Percentiles rank a stretch among this genome's conserved stretches.
Conservation (phyloP, 75 land plant genomes). For the Cupressus sempervirens region DNA sequence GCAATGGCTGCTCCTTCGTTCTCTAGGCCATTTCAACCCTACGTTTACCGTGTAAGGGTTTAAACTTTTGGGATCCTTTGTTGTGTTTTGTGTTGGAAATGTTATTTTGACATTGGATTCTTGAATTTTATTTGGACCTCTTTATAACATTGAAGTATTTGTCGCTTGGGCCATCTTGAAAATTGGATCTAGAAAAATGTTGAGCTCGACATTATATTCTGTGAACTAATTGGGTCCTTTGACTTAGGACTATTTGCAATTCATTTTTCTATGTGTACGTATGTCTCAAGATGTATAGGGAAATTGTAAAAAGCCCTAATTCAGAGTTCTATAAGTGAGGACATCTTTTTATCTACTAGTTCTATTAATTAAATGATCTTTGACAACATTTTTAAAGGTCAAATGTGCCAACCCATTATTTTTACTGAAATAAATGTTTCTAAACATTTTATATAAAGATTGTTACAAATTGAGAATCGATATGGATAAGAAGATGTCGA, state of each 20-base stretch:
- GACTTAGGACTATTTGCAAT: background rate
- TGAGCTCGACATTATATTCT: background rate
- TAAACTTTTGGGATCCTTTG: background rate
- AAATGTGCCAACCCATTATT: background rate
- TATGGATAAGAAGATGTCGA: too few relatives aligned
- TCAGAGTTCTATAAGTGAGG: background rate
- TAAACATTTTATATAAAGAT: too few relatives aligned
- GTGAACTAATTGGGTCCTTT: background rate
- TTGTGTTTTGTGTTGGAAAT: background rate
- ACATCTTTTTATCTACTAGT: too few relatives aligned
- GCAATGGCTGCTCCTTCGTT: slow-evolving; percentile 84
- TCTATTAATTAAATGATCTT: too few relatives aligned
- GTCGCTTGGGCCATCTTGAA: background rate
- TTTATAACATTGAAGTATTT: background rate
- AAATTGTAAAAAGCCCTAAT: background rate
- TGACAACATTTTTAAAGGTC: background rate
- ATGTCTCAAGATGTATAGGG: background rate
- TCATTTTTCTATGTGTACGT: background rate
- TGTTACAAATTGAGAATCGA: too few relatives aligned
- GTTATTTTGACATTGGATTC: background rate
- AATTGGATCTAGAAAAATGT: background rate
- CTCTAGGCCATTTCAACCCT: slow-evolving; percentile 90
- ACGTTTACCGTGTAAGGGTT: slow-evolving; percentile 69
- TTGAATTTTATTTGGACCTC: too few relatives aligned
- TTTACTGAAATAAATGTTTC: background rate